phyloP scores from a whole-genome alignment of 768 basidiomycete species.

The Rhizopogon vesiculosus region DNA sequence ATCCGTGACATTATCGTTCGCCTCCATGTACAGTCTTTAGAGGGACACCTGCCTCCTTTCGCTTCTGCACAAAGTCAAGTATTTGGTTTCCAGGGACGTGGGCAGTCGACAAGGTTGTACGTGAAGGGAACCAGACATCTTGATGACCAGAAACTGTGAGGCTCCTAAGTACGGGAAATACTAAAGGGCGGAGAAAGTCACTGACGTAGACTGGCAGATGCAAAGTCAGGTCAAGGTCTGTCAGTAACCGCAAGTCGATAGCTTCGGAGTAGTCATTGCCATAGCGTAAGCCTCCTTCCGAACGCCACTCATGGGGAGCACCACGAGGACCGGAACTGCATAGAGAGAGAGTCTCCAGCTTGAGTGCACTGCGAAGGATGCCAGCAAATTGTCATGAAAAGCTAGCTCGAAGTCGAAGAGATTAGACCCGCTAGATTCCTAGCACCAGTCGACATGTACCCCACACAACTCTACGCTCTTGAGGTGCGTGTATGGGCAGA shows the following conservation, averaged over 20 bases:
- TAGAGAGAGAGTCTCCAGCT: slow-evolving; percentile 39
- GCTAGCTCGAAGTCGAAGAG: slow-evolving; percentile 54
- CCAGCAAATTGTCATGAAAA: slow-evolving; percentile 52
- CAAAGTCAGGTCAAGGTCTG: slow-evolving; percentile 44
- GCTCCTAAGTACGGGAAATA: slow-evolving; percentile 29
- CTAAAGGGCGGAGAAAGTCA: slow-evolving; percentile 19
- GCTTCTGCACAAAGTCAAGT: slow-evolving; percentile 39
- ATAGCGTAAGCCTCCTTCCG: slow-evolving; percentile 7
- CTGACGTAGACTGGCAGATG: slow-evolving; percentile 41
- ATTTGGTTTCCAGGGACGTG: slow-evolving; percentile 38
- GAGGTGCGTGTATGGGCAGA: slow-evolving; percentile 38
- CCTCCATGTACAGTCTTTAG: slow-evolving; percentile 42
- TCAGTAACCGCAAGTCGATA: slow-evolving; percentile 23
- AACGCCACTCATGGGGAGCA: slow-evolving; percentile 31
- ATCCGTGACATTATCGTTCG: slow-evolving; percentile 34
- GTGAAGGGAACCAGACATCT: slow-evolving; percentile 41
- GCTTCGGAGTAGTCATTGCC: slow-evolving; percentile 24
- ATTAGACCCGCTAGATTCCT: slow-evolving; percentile 21
- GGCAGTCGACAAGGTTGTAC: slow-evolving; percentile 43
- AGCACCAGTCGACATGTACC: slow-evolving; percentile 65
- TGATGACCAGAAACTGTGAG: slow-evolving; percentile 18
- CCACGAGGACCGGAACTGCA: slow-evolving; percentile 53
- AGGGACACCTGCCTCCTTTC: slow-evolving; percentile 39
- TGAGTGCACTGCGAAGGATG: slow-evolving; percentile 48
- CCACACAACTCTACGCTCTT: slow-evolving; percentile 53